Percentiles rank a stretch among this genome's conserved stretches.
Evolutionary conservation across 345 rosid genomes (phyloP).

Genomic region (Gossypium turneri): DNA sequence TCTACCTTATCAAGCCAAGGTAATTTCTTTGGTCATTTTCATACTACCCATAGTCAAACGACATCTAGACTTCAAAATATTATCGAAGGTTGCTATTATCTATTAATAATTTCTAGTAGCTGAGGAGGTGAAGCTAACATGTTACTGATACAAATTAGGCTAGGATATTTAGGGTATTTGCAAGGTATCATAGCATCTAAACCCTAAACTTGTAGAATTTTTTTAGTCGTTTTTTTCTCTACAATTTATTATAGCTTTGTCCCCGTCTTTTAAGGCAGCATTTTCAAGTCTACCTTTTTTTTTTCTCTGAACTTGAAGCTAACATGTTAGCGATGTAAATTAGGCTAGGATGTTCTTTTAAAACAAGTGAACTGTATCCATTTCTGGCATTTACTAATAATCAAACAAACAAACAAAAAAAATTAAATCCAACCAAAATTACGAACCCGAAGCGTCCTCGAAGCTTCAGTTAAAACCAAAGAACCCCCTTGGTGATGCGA

Average conservation of each 20-base stretch:
- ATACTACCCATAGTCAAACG: background rate
- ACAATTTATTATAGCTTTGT: no score
- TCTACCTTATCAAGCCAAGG: conserved; percentile 94
- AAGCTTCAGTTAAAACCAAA: conserved; percentile 60
- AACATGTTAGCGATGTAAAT: no score
- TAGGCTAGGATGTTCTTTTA: no score
- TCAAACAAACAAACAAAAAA: conserved; percentile 8
- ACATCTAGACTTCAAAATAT: background rate
- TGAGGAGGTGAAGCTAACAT: background rate
- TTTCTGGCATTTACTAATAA: background rate
- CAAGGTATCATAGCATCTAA: background rate
- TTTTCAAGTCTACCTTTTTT: background rate
- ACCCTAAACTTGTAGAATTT: background rate
- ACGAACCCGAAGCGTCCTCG: conserved; percentile 89
- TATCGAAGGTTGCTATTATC: background rate
- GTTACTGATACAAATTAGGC: background rate
- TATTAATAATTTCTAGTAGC: background rate
- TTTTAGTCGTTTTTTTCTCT: no score
- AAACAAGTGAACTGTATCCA: background rate
- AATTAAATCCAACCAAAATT: conserved; percentile 4
- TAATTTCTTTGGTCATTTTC: conserved; percentile 21
- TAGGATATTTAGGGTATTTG: background rate
- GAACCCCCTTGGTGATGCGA: conserved; percentile 55
- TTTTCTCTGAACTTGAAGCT: background rate
- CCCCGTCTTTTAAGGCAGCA: background rate